phyloP scores from a whole-genome alignment of 495 filamentous ascomycete genomes.

The Talaromyces borbonicus region DNA sequence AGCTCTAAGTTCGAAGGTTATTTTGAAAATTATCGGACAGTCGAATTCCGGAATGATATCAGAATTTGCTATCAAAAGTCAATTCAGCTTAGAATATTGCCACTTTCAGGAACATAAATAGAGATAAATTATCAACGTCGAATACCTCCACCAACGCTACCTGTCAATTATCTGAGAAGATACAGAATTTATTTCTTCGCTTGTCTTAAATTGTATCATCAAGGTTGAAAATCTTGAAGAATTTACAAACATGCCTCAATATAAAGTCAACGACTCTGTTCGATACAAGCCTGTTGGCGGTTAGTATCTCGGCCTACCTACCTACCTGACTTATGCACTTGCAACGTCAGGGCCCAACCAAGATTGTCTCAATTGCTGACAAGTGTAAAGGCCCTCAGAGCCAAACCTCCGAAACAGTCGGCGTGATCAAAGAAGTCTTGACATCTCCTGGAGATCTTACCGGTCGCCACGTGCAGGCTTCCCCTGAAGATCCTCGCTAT shows the following conservation, averaged over 20 bases:
- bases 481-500: constrained; percentile 20
- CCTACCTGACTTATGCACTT: neutral
- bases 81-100: neutral
- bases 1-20: too few species aligned
- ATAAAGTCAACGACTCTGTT: constrained; percentile 18
- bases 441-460: constrained; percentile 14
- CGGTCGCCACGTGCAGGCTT: constrained; percentile 18
- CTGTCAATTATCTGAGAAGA: too few species aligned
- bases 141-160: too few species aligned
- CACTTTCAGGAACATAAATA: neutral
- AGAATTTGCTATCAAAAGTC: too few species aligned
- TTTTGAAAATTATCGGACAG: too few species aligned
- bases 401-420: constrained; percentile 19
- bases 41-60: constrained; percentile 1
- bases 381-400: constrained; percentile 17
- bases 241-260: constrained; percentile 19
- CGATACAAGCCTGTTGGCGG: constrained; percentile 29
- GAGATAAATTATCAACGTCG: too few species aligned
- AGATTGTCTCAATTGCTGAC: neutral
- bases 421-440: constrained; percentile 18
- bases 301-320: constrained; percentile 8
- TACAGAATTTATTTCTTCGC: too few species aligned
- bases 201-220: too few species aligned
- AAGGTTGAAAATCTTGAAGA: too few species aligned
- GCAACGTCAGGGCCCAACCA: neutral